Evolutionary conservation across 176 grass and related monocot genomes (phyloP), one percentile per base, ranked within the genome.

Genomic region (Elaeis guineensis): DNA sequence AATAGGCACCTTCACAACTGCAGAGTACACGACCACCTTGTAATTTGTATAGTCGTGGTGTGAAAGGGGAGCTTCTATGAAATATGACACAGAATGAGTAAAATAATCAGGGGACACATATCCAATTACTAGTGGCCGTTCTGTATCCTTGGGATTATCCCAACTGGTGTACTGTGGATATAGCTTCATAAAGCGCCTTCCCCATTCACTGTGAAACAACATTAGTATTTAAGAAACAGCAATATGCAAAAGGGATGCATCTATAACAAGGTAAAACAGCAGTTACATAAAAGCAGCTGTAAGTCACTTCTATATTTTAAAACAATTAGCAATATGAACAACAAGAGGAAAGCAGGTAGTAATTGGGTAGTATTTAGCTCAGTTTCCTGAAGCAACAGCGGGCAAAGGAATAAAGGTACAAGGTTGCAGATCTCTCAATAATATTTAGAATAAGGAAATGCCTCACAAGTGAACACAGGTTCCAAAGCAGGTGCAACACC

Each of bases 51-150:
- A 86, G 48, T 98, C 88, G 74, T 98, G 88, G 65, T 83, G 72
- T 61, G 82, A 67, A 69, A 98, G 82, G 23, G 94, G 94, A 11
- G 94, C 94, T 78, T 98, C 94, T 74, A 98, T 85, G 74, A 98
- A 98, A 76, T 98, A 98, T 1, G 94, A 98, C 21, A 98, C 94
- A 17, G 94, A 98, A 60, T 98, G 94, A 50, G 94, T 98, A 78
- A 98, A 98, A 69, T 93, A 98, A 81, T 98, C 94, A 59, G 94
- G 94, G 23, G 94, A 98, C 6, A 93, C 67, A 71, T 98, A 98
- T 62, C 94, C 94, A 18, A 98, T 79, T 28, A 89, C 71, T 58
- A 98, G 73, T 21, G 84, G 81, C 6, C 94, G 84, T 58, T 98
- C 88, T 39, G 68, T 23, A 6, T 86, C 77, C 92, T 93, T 93